Evolutionary conservation across 495 filamentous ascomycete genomes (phyloP), one percentile per base, ranked within the genome.

Genomic region (Penicillium parvum): DNA sequence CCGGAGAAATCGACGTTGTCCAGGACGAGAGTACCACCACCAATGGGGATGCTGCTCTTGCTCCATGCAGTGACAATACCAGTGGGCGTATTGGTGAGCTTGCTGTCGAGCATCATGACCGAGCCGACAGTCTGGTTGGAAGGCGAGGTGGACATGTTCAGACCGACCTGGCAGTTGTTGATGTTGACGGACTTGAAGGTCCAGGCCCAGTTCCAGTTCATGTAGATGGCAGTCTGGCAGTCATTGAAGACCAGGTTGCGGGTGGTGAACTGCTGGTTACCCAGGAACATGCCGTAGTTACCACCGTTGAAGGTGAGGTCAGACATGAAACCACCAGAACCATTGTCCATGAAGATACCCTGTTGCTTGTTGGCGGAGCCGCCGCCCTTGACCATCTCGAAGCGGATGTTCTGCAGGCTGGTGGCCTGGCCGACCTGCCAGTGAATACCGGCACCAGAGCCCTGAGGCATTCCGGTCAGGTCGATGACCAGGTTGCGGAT

Each of bases 341-440:
- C 94, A 54, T 96, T 97, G 62, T 97, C 92, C 84, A 96, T 96
- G 74, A 92, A 96, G 59, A 97, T 84, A 57, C 91, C 91, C 66
- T 87, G 77, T 63, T 96, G 90, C 53, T 73, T 70, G 65, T 91
- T 92, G 40, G 68, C 74, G 10, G 68, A 65, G 30, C 78, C 78
- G 11, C 81, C 81, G 46, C 83, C 85, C 40, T 76, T 77, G 57
- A 80, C 71, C 90, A 97, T 94, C 63, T 89, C 79, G 68, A 97
- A 94, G 40, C 81, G 77, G 40, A 96, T 81, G 63, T 96, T 96
- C 62, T 95, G 90, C 35, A 95, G 66, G 49, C 83, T 88, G 8
- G 92, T 96, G 4, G 91, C 92, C 55, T 98, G 92, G 28, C 88
- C 89, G 3, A 98, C 91, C 61, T 97, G 92, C 94, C 94, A 97